phyloP scores from a whole-genome alignment of 2,329 filamentous ascomycete genomes.

The Aureobasidium sp. region DNA sequence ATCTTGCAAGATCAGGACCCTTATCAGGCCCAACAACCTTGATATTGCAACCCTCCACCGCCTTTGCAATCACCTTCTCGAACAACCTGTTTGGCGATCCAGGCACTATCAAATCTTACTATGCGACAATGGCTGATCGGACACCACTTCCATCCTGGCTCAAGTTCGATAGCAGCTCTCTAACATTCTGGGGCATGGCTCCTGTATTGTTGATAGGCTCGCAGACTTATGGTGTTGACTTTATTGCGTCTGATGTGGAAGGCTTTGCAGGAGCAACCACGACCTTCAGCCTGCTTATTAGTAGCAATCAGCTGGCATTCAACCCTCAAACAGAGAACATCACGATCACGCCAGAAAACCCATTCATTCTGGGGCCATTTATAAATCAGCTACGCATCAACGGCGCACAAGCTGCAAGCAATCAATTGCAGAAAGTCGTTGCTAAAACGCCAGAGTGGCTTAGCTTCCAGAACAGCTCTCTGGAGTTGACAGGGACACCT shows the following conservation, averaged over 20 bases:
- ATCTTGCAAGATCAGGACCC: slow-evolving; percentile 50
- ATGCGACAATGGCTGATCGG: slow-evolving; percentile 65
- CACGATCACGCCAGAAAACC: slow-evolving; percentile 46
- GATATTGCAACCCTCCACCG: slow-evolving; percentile 26
- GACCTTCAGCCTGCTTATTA: slow-evolving; percentile 63
- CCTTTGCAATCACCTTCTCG: slow-evolving; percentile 36
- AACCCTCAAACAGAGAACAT: slow-evolving; percentile 47
- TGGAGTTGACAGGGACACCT: slow-evolving; percentile 57
- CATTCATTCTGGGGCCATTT: slow-evolving; percentile 41
- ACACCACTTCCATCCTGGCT: slow-evolving; percentile 84
- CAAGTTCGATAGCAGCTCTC: slow-evolving; percentile 53
- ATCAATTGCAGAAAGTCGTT: neutral
- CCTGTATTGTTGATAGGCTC: slow-evolving; percentile 59
- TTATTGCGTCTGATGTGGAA: slow-evolving; percentile 71
- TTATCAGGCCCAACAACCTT: slow-evolving; percentile 48
- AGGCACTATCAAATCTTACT: slow-evolving; percentile 53
- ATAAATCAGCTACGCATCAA: slow-evolving; percentile 49
- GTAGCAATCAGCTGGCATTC: slow-evolving; percentile 59
- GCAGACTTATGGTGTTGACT: slow-evolving; percentile 60
- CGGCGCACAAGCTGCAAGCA: slow-evolving; percentile 28
- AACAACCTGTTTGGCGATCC: slow-evolving; percentile 48
- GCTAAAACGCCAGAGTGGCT: slow-evolving; percentile 56
- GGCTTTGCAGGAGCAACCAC: slow-evolving; percentile 62
- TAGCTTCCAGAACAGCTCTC: slow-evolving; percentile 51
- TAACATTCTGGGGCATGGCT: slow-evolving; percentile 63